phyloP scores from a whole-genome alignment of 2,329 filamentous ascomycete genomes.

The Neofusicoccum cordaticola region DNA sequence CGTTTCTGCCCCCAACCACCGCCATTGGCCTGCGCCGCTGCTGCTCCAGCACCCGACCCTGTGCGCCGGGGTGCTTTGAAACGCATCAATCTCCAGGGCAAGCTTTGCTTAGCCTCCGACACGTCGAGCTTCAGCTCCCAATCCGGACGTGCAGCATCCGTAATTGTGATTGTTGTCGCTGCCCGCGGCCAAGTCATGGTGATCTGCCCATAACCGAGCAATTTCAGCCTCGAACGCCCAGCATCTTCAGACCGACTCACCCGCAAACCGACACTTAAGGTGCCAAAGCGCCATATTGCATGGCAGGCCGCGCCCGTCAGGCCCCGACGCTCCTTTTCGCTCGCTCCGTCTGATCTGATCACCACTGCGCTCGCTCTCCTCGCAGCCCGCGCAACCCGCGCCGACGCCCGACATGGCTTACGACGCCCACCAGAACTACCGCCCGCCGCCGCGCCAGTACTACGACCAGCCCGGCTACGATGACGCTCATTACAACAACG shows the following conservation, averaged over 20 bases:
- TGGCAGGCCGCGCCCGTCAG: neutral
- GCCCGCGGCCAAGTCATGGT: slow-evolving; percentile 1
- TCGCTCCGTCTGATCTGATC: neutral
- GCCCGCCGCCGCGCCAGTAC: slow-evolving; percentile 34
- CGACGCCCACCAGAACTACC: slow-evolving; percentile 36
- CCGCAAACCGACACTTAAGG: neutral
- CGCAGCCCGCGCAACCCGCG: neutral
- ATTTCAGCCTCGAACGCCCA: slow-evolving; percentile 8
- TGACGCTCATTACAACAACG: slow-evolving; percentile 15
- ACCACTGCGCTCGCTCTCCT: neutral
- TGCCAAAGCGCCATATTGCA: slow-evolving; percentile 13
- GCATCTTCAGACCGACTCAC: neutral
- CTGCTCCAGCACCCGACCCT: neutral
- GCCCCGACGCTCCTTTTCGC: neutral
- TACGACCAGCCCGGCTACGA: slow-evolving; percentile 31
- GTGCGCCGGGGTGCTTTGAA: slow-evolving; percentile 11
- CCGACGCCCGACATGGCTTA: slow-evolving; percentile 35
- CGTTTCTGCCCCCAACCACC: neutral
- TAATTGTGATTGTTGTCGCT: slow-evolving; percentile 1
- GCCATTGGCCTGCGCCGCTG: slow-evolving; percentile 3
- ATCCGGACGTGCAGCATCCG: neutral
- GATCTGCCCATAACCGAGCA: slow-evolving; percentile 13
- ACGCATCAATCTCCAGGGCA: slow-evolving; percentile 10
- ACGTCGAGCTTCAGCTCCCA: slow-evolving; percentile 6
- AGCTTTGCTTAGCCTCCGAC: slow-evolving; percentile 14